Evolutionary conservation across 1,139 yeast species (phyloP), one percentile per base, ranked within the genome.

Genomic region (Wickerhamomyces sp.): DNA sequence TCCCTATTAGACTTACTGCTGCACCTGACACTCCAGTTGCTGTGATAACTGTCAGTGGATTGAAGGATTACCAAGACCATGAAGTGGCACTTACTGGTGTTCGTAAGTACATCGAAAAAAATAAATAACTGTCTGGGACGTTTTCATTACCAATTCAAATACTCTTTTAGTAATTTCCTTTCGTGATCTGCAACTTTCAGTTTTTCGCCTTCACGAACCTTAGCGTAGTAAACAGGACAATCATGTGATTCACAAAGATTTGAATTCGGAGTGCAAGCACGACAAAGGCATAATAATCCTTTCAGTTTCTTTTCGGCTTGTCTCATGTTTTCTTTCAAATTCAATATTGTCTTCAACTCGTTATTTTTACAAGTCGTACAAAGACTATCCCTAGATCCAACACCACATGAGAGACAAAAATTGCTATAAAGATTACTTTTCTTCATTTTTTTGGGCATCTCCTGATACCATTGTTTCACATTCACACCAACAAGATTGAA

Each of bases 401-500:
- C 32, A 39, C 58, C 54, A 44, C 58, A 50, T 29, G 46, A 28
- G 16, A 55, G 26, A 46, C 53, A 50, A 6, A 28, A 35, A 16
- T 39, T 29, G 30, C 42, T 41, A 17, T 43, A 46, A 20, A 51
- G 41, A 7, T 43, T 33, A 12, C 19, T 35, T 32, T 29, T 43
- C 7, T 33, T 41, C 4, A 41, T 45, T 17, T 49, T 48, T 41
- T 70, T 71, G 1, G 95, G 88, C 63, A 89, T 67, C 31, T 81
- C 87, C n/a, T 64, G 63, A 49, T 81, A 86, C 98, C 98, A 92
- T 3, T 68, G 68, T 38, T 69, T 68, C 6, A 90, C 70, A 61
- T 88, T 85, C 1, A 83, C 94, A 0, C 98, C 98, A 45, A 89
- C 65, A 20, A 90, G 64, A 53, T 81, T 84, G 60, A 92, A 86